Evolutionary conservation across 768 basidiomycete genomes (phyloP).

Genomic region (Lactarius sanguifluus): DNA sequence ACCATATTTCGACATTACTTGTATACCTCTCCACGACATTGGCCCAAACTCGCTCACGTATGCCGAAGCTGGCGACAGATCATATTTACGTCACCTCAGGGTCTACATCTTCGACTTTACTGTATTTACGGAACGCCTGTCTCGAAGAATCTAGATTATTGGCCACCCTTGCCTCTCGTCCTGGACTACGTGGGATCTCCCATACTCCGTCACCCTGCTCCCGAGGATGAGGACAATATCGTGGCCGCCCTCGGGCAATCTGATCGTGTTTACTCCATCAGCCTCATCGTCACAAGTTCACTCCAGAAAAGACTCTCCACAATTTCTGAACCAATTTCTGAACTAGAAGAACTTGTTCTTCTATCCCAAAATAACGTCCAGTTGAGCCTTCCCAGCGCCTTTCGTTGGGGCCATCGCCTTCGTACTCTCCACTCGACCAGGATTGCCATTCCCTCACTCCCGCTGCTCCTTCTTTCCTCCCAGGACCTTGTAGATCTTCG

Average conservation of each 20-base stretch:
- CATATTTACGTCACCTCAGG: background rate
- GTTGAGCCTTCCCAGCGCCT: background rate
- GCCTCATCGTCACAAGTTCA: background rate
- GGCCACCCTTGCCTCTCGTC: background rate
- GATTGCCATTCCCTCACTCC: background rate
- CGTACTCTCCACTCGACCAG: background rate
- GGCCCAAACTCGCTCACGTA: background rate
- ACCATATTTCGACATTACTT: background rate
- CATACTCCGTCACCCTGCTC: no score
- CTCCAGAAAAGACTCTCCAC: background rate
- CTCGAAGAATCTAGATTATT: background rate
- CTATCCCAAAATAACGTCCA: no score
- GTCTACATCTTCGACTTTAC: background rate
- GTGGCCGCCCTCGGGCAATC: background rate
- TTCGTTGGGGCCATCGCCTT: background rate
- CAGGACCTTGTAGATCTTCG: no score
- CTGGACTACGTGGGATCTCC: background rate
- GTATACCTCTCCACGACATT: background rate
- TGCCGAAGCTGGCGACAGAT: background rate
- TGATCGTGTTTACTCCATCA: background rate
- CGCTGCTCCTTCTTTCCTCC: slow-evolving; percentile 35
- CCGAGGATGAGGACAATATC: background rate
- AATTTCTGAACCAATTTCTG: background rate
- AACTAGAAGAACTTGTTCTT: no score
- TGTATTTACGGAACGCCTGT: background rate